Evolutionary conservation across 1,284 basidiomycete species (phyloP).

Genomic region (Rhodotorula sp.): DNA sequence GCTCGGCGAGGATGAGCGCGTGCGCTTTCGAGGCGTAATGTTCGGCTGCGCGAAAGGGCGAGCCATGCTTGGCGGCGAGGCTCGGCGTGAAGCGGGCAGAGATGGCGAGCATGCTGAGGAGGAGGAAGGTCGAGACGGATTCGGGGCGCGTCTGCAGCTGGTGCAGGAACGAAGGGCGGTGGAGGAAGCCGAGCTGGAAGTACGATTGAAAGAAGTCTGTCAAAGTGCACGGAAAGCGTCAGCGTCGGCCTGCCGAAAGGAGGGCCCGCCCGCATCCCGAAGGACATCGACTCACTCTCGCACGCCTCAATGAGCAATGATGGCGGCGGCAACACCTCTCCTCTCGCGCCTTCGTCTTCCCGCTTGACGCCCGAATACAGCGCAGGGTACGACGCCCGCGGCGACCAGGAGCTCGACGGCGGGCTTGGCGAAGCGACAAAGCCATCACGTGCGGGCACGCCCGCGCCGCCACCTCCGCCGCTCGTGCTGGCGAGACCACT

Average conservation of each 20-base stretch:
- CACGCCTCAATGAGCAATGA: background rate
- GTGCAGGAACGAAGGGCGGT: conserved; percentile 18
- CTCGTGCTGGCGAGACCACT: background rate
- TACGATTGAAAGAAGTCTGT: conserved; percentile 3
- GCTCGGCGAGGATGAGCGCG: background rate
- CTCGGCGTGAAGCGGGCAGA: background rate
- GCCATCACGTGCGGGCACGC: background rate
- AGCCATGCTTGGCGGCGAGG: background rate
- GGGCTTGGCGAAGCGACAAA: background rate
- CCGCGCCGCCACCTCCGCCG: background rate
- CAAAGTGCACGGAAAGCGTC: background rate
- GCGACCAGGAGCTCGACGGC: background rate
- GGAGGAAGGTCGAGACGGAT: conserved; percentile 8
- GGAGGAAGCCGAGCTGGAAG: conserved; percentile 20
- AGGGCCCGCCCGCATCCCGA: too few species aligned
- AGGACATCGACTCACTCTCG: background rate
- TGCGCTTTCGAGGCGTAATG: background rate
- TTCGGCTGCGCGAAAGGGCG: background rate
- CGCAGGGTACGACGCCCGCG: background rate
- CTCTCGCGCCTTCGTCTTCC: background rate
- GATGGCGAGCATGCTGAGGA: conserved; percentile 6
- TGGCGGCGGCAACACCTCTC: background rate
- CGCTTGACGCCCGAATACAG: background rate
- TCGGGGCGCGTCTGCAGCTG: background rate
- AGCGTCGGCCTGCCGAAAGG: too few species aligned